Base-by-base conservation (phyloP, 768 basidiomycete genomes). In the Lactarius evosmus region DNA sequence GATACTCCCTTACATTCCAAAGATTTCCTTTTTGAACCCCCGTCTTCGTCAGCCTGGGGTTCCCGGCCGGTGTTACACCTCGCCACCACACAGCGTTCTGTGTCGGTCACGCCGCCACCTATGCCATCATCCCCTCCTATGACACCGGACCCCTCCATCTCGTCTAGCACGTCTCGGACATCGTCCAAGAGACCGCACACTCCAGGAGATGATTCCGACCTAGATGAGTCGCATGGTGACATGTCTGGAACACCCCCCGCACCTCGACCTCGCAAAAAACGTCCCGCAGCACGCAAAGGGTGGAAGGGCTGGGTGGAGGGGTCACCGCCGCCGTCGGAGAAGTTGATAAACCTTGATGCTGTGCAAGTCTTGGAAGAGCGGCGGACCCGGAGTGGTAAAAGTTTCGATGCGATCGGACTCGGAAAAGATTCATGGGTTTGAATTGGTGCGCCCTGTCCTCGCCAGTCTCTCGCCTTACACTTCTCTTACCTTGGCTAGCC, bases 291-390 rank as follows among this genome's bases (percentile, higher is more conserved):
- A 0, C 86, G 81, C 75, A 93, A 93, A 74, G 91, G 91, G 19
- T 93, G 91, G 91, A 93, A 93, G 78, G 91, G 91, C 41, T 93
- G 91, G 91, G 88, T 93, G 25, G 91, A 91, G 78, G 90, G 89
- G 68, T 91, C 89, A 16, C 88, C 88, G 4, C 84, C 85, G 58
- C 88, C 91, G 25, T 89, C 88, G 17, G 82, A 85, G 70, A 91
- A 91, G 74, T 77, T 91, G 57, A 92, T 92, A 75, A 91, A 91
- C 70, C 80, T 92, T 65, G 91, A 93, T 73, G 80, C 81, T 36
- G 87, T 86, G 1, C 83, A 85, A 30, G 76, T 88, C 7, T 79
- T 92, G 11, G 84, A 83, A 65, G 90, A 92, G 75, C 77, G 91
- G 63, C 82, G 86, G 65, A 89, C 89, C n/a, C 79, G 91, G 62